Evolutionary conservation across 2,329 filamentous ascomycete genomes (phyloP).

Genomic region (Tetracladium maxilliforme): DNA sequence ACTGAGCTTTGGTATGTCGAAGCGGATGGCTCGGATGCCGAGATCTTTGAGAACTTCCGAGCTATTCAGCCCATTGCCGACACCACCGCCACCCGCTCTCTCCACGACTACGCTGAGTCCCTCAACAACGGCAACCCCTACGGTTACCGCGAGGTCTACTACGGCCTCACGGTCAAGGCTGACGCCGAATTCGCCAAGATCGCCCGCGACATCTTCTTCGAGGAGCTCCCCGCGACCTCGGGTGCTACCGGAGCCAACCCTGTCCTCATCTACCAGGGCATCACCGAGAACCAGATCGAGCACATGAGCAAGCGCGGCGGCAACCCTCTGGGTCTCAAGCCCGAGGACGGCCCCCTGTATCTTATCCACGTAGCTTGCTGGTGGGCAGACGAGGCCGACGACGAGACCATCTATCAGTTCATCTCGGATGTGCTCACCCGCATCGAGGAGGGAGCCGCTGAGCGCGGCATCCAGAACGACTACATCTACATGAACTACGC

Average conservation of each 20-base stretch:
- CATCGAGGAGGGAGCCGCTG: not conserved
- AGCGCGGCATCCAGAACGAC: slow-evolving; percentile 2
- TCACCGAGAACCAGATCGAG: slow-evolving; percentile 12
- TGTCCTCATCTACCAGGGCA: slow-evolving; percentile 15
- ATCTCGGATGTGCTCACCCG: slow-evolving; percentile 1
- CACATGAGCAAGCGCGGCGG: slow-evolving; percentile 10
- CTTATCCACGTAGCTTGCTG: no score
- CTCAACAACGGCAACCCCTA: no score
- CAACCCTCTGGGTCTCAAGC: slow-evolving; percentile 8
- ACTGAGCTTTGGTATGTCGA: slow-evolving; percentile 21
- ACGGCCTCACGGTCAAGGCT: slow-evolving; percentile 7
- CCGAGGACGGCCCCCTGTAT: slow-evolving; percentile 3
- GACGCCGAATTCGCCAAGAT: slow-evolving; percentile 7
- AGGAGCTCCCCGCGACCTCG: slow-evolving; percentile 2
- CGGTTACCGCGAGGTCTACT: slow-evolving; percentile 10
- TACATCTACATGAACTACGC: slow-evolving; percentile 22
- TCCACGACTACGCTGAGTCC: slow-evolving; percentile 7
- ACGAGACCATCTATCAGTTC: slow-evolving; percentile 1
- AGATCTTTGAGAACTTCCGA: slow-evolving; percentile 21
- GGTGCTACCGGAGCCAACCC: slow-evolving; percentile 12
- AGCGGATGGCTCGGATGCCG: slow-evolving; percentile 15
- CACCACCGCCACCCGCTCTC: slow-evolving; percentile 7
- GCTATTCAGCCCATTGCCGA: slow-evolving; percentile 14
- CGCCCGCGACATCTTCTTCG: slow-evolving; percentile 7
- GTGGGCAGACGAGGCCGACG: slow-evolving; percentile 2